Base-by-base conservation (phyloP, 768 basidiomycete species). In the Podaxis sp. region DNA sequence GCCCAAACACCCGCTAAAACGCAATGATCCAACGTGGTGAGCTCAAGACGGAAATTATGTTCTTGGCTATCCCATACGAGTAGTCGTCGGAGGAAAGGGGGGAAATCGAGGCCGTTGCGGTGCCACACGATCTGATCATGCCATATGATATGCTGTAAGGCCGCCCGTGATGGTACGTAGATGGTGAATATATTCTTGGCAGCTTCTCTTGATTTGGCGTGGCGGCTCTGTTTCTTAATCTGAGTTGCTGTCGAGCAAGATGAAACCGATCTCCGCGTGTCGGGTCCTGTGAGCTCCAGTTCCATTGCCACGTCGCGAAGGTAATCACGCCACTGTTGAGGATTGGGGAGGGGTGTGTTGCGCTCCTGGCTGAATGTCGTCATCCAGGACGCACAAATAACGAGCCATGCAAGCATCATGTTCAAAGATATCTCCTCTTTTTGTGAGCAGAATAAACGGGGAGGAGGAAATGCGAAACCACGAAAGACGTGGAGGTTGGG, bases 41-140 rank as follows among this genome's bases (percentile, higher is more conserved):
- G 50, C 47, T 67, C 66, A 1, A 66, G 19, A 15, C 63, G 51
- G 22, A 65, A 67, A 50, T 67, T 67, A 41, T 59, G 57, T 46
- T 67, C 63, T n/a, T 54, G 65, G 22, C 58, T 37, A 29, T 65
- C 59, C 66, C 65, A 67, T 11, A 64, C 22, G 5, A 65, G 51
- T 3, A 55, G 53, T 22, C 27, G n/a, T 6, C 37, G n/a, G 9
- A 37, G 2, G 19, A 36, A n/a, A n/a, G 5, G 36, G 37, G 53
- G 22, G 19, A 49, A 49, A 19, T 25, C 8, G 1, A 49, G 4
- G 9, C 7, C 3, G 1, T 19, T 19, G 3, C 8, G 2, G 9
- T 25, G 47, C 47, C 2, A 49, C 47, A 49, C 2, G 3, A 19
- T 49, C 5, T 1, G 8, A 9, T 49, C 11, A 12, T 49, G n/a